Conservation (phyloP, 2,329 filamentous ascomycete species). For the Camptophora hylomeconis region DNA sequence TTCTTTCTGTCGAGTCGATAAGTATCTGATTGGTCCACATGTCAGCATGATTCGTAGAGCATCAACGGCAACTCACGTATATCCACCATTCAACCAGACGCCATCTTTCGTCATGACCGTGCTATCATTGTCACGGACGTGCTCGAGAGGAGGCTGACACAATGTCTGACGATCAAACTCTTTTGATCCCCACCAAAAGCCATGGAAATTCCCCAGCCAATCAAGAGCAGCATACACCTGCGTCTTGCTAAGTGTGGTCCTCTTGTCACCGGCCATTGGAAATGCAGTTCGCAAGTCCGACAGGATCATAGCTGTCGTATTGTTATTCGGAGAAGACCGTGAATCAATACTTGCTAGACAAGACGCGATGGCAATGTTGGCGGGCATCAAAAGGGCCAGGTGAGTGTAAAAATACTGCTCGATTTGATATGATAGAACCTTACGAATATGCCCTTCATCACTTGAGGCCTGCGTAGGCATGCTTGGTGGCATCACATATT, state of each 20-base stretch:
- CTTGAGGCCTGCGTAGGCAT: constrained; percentile 12
- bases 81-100: constrained; percentile 54
- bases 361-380: constrained; percentile 35
- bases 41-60: too few species aligned
- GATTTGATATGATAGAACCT: constrained; percentile 54
- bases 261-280: constrained; percentile 44
- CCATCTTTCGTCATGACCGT: constrained; percentile 15
- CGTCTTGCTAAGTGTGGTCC: constrained; percentile 29
- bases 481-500: constrained; percentile 44
- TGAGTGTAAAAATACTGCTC: constrained; percentile 53
- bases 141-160: constrained; percentile 44
- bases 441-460: constrained; percentile 51
- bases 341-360: constrained; percentile 34
- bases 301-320: constrained; percentile 42
- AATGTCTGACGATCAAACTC: constrained; percentile 23
- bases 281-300: constrained; percentile 42
- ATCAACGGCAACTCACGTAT: too few species aligned
- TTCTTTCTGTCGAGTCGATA: constrained; percentile 48
- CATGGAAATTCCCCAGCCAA: constrained; percentile 53
- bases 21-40: too few species aligned
- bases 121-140: constrained; percentile 25
- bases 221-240: constrained; percentile 43
- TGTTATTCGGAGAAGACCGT: constrained; percentile 17
- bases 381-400: constrained; percentile 37
- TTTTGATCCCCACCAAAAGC: constrained; percentile 34